Conservation (phyloP, 1,139 yeast species). For the Blastobotrys serpentis region DNA sequence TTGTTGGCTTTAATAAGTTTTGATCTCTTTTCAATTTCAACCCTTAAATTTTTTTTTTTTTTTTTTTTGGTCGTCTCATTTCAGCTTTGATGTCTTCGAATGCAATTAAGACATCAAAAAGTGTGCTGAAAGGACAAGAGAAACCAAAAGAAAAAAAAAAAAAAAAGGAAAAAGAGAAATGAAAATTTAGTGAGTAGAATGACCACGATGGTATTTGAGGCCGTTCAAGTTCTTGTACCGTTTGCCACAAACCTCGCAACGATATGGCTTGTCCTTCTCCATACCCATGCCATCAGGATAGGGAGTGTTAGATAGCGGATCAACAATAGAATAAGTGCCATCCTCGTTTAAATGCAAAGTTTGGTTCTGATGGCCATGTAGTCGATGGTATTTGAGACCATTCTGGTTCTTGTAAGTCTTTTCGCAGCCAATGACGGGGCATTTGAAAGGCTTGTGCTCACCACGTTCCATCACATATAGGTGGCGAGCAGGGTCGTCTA, state of each 20-base stretch:
- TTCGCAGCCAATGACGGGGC: slow-evolving; percentile 98
- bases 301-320: slow-evolving; percentile 89
- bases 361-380: slow-evolving; percentile 97
- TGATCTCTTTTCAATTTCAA: too few species aligned
- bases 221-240: slow-evolving; percentile 95
- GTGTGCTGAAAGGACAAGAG: too few species aligned
- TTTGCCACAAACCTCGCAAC: slow-evolving; percentile 98
- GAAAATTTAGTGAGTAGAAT: slow-evolving; percentile 73
- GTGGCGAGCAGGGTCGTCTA: slow-evolving; percentile 86
- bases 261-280: slow-evolving; percentile 96
- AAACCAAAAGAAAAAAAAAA: too few species aligned
- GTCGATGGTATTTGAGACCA: slow-evolving; percentile 91
- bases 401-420: slow-evolving; percentile 96
- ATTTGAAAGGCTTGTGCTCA: slow-evolving; percentile 91
- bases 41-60: too few species aligned
- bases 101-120: too few species aligned
- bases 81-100: too few species aligned
- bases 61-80: too few species aligned
- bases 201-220: slow-evolving; percentile 94
- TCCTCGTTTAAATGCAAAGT: slow-evolving; percentile 86
- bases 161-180: slow-evolving; percentile 9
- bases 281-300: slow-evolving; percentile 86
- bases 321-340: slow-evolving; percentile 88
- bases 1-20: too few species aligned
- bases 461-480: slow-evolving; percentile 88